Base-by-base conservation (phyloP, 352 stramenopile species). In the Phytophthora citrophthora region DNA sequence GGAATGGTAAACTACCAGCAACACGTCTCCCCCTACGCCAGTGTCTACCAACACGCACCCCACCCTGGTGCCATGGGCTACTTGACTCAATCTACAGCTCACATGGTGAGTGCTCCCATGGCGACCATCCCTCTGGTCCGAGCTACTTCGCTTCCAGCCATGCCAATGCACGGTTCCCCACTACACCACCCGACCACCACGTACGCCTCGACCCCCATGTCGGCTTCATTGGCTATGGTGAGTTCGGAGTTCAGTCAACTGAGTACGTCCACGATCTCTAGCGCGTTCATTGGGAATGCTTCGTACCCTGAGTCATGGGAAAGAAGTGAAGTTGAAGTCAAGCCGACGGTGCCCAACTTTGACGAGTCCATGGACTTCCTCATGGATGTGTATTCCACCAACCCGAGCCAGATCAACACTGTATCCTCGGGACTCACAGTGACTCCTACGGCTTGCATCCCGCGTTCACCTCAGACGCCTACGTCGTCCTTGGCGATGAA, bases 361-460 rank as follows among this genome's bases (percentile, higher is more conserved):
- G 72, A 86, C 59, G 85, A 91, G 67, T 91, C 81, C 39, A 91
- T 93, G 82, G 85, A 91, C 65, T 93, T 91, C 68, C 70, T 93
- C 61, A 91, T 93, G 82, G 60, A 84, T 64, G 72, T 89, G 34
- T 91, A 90, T 63, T 76, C 76, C 27, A 58, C 67, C 36, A 73
- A 88, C 54, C 82, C 82, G 9, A 76, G 58, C 45, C 67, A 84
- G 55, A 74, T 87, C 20, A 57, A 60, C 50, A 54, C 18, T 38
- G 20, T 5, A 20, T 47, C 58, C 9, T 46, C 46, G 5, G 47
- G 44, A 3, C n/a, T 59, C 24, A 69, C 27, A 12, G 68, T 76
- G n/a, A 76, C 68, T 5, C 68, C 63, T 7, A 72, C 68, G 4
- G 68, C 68, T 7, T 66, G 62, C 26, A 72, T 63, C 39, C 34